Evolutionary conservation across 23 red algal genomes (phyloP).

Genomic region (Gracilaria vermiculophylla): DNA sequence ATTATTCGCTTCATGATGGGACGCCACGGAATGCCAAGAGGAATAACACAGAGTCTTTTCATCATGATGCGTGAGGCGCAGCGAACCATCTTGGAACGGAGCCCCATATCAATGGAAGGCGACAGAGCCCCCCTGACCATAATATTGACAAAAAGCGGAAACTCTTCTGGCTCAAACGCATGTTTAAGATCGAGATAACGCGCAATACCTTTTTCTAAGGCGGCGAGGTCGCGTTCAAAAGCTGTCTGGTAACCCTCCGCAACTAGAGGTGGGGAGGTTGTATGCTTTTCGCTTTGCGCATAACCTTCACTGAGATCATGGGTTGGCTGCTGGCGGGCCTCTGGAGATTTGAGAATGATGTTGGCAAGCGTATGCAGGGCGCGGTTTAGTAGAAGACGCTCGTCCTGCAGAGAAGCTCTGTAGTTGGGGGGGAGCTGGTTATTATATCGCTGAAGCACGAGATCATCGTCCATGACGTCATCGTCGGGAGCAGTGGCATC

Average conservation of each 20-base stretch:
- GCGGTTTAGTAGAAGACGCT: slow-evolving; percentile 34
- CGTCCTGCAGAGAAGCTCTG: slow-evolving; percentile 16
- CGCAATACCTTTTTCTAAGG: slow-evolving; percentile 75
- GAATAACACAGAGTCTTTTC: slow-evolving; percentile 50
- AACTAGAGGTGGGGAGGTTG: neutral
- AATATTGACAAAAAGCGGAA: slow-evolving; percentile 29
- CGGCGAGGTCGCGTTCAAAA: slow-evolving; percentile 70
- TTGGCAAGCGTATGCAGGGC: slow-evolving; percentile 44
- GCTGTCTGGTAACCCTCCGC: slow-evolving; percentile 52
- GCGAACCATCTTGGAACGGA: slow-evolving; percentile 75
- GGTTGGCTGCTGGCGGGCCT: neutral
- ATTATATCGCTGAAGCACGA: slow-evolving; percentile 60
- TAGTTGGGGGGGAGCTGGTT: slow-evolving; percentile 56
- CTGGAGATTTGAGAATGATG: neutral
- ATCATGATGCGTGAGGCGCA: slow-evolving; percentile 39
- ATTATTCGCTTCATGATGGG: slow-evolving; percentile 55
- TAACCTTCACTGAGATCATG: neutral
- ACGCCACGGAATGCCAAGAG: slow-evolving; percentile 63
- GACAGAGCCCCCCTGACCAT: slow-evolving; percentile 61
- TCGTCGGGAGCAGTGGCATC: slow-evolving; percentile 14
- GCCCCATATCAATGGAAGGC: slow-evolving; percentile 63
- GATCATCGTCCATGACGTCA: slow-evolving; percentile 37
- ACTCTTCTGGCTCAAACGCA: slow-evolving; percentile 31
- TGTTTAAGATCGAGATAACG: slow-evolving; percentile 80
- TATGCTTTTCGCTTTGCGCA: neutral